A percentile compares a stretch with the other conserved stretches of the same genome.
Evolutionary conservation across 139 green algal genomes (phyloP).

Genomic region (Chlamydomonas schloesseri): DNA sequence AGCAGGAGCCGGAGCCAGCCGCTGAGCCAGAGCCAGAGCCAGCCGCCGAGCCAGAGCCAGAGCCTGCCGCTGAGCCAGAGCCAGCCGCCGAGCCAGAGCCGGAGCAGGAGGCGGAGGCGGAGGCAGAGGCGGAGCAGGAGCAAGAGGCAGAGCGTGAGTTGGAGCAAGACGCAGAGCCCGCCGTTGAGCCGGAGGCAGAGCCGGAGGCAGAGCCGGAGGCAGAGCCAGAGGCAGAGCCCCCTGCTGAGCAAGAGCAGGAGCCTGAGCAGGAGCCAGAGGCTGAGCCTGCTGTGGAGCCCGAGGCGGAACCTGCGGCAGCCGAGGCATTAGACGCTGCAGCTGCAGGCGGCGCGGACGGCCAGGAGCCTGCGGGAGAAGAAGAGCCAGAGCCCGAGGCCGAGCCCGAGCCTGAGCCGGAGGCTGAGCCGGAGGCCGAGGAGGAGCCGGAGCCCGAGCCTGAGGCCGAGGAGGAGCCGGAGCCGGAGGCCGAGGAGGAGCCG

Average conservation of each 20-base stretch:
- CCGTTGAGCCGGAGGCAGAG: too few species aligned
- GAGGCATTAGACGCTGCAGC: not conserved
- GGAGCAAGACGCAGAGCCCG: too few species aligned
- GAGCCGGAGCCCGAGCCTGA: not conserved
- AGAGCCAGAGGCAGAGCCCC: too few species aligned
- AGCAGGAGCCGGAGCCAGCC: not conserved
- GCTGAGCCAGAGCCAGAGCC: slow-evolving; percentile 9
- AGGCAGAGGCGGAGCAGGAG: not conserved
- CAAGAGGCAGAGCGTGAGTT: too few species aligned
- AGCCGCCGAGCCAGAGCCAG: not conserved
- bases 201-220: too few species aligned
- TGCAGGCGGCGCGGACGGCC: too few species aligned
- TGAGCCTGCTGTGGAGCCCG: not conserved
- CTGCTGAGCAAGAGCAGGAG: not conserved
- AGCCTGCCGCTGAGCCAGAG: not conserved
- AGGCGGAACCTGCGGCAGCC: not conserved
- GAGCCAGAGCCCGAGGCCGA: not conserved
- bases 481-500: not conserved
- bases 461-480: not conserved
- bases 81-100: not conserved
- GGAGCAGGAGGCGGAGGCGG: not conserved
- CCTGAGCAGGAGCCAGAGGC: not conserved
- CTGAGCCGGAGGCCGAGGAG: not conserved
- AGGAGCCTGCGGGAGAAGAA: not conserved
- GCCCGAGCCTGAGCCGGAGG: not conserved